phyloP scores from a whole-genome alignment of 352 stramenopile species.

The Globisporangium paroecandrum region DNA sequence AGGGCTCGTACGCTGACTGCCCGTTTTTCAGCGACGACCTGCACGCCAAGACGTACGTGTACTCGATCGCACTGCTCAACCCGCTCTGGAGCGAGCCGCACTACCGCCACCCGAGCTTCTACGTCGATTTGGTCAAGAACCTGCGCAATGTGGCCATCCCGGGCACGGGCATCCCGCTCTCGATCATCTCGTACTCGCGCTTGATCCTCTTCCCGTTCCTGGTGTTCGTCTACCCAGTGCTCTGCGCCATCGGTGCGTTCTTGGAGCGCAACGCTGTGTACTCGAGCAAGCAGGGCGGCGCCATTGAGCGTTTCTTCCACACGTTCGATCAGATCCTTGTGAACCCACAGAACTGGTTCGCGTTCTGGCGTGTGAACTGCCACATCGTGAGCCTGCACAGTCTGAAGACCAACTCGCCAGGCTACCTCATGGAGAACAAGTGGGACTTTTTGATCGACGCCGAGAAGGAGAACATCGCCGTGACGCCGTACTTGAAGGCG shows the following conservation, averaged over 20 bases:
- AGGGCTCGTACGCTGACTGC: conserved; percentile 68
- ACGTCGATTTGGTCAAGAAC: conserved; percentile 94
- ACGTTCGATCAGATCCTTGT: conserved; percentile 84
- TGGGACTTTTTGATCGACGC: conserved; percentile 96
- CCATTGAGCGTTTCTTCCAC: conserved; percentile 88
- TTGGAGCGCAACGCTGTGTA: conserved; percentile 67
- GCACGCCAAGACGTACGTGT: conserved; percentile 92
- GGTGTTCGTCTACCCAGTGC: conserved; percentile 84
- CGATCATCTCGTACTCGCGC: conserved; percentile 81
- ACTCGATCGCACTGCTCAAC: conserved; percentile 92
- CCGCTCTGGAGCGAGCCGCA: conserved; percentile 94
- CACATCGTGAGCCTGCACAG: conserved; percentile 93
- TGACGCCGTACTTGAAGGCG: conserved; percentile 92
- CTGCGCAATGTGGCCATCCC: conserved; percentile 97
- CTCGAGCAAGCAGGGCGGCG: conserved; percentile 55
- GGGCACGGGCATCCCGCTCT: conserved; percentile 94
- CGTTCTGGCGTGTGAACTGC: conserved; percentile 96
- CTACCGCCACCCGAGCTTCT: conserved; percentile 95
- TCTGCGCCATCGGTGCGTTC: conserved; percentile 81
- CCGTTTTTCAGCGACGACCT: conserved; percentile 77
- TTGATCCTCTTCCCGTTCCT: conserved; percentile 84
- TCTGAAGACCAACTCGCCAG: conserved; percentile 87
- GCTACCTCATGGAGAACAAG: conserved; percentile 98
- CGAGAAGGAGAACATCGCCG: conserved; percentile 88
- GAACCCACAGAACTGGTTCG: conserved; percentile 96